These are phyloP conservation scores for Tylopilus sp. DNA, from an alignment of 768 basidiomycete species.

Conservation along the genomic window DNA sequence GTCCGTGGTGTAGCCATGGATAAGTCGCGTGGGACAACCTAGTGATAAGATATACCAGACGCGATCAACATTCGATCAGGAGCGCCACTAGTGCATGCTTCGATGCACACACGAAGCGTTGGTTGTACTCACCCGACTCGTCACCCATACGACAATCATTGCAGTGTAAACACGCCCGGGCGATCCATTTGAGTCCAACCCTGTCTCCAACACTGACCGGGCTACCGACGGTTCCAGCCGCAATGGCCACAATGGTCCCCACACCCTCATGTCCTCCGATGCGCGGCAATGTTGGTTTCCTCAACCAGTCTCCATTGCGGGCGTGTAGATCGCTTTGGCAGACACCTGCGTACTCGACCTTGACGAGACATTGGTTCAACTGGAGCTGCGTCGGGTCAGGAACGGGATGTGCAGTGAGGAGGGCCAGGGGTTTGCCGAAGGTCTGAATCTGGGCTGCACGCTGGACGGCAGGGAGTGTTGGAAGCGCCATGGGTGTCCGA, in stretches of 20 bases:
- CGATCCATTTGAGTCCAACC: conserved; percentile 45
- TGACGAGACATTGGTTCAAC: conserved; percentile 35
- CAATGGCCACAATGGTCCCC: conserved; percentile 44
- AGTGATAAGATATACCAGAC: background rate
- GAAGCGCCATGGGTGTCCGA: background rate
- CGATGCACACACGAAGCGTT: background rate
- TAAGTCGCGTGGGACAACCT: conserved; percentile 9
- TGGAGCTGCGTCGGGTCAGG: conserved; percentile 13
- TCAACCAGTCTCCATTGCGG: conserved; percentile 37
- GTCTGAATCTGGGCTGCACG: conserved; percentile 24
- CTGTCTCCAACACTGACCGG: conserved; percentile 36
- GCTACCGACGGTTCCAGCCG: conserved; percentile 28
- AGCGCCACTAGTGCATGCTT: background rate
- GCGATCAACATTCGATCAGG: background rate
- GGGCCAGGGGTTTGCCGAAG: conserved; percentile 9
- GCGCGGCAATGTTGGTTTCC: conserved; percentile 27
- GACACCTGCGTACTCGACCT: conserved; percentile 40
- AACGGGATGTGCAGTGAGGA: conserved; percentile 17
- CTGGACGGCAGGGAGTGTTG: conserved; percentile 20
- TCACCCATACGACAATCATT: conserved; percentile 37
- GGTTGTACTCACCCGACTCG: conserved; percentile 28
- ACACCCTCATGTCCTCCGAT: conserved; percentile 49
- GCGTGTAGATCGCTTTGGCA: conserved; percentile 43
- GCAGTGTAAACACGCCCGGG: conserved; percentile 38
- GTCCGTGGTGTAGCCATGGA: conserved; percentile 38